Evolutionary conservation across 1,284 basidiomycete genomes (phyloP), one percentile per base, ranked within the genome.

Genomic region (Anthracocystis setariae): DNA sequence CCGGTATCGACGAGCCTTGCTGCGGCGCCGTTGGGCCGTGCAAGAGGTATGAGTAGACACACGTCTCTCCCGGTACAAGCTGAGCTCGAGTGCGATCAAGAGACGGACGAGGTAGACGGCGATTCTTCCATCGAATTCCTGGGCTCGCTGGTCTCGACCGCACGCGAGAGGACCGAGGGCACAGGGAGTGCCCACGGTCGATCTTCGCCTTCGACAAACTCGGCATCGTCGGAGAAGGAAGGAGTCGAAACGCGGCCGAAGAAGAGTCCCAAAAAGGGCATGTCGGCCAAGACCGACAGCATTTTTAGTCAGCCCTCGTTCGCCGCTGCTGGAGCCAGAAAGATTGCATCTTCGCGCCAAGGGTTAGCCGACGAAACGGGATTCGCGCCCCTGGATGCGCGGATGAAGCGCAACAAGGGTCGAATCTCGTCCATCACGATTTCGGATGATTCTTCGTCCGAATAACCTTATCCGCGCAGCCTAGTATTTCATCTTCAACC

Each of bases 121-220:
- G 63, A 66, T 37, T 66, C 63, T 13, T 51, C 44, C 23, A 64
- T 70, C 33, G 67, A 64, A 24, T 70, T 70, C 17, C 46, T 68
- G n/a, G 65, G 65, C 2, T 24, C 48, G 1, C 27, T 55, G 13
- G 39, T 47, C 18, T 33, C 56, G 24, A 12, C 23, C 24, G 7
- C 23, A 23, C 24, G 7, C 23, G n/a, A 35, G 3, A 10, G 15
- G n/a, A 23, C 5, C 8, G 8, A 12, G 20, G 15, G 18, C 37
- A 18, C 29, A 29, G 29, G 29, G 7, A 27, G 8, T 8, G 21
- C 39, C 2, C 61, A 57, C 20, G 20, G 20, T 13, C 49, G 50
- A 1, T 27, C 55, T 0, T n/a, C 15, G 2, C 53, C 62, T 17
- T 46, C 55, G 9, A 29, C 62, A 0, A 24, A 37, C 23, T 40